Conservation (phyloP, 2,329 filamentous ascomycete genomes). For the Sordariomycetes sp. region DNA sequence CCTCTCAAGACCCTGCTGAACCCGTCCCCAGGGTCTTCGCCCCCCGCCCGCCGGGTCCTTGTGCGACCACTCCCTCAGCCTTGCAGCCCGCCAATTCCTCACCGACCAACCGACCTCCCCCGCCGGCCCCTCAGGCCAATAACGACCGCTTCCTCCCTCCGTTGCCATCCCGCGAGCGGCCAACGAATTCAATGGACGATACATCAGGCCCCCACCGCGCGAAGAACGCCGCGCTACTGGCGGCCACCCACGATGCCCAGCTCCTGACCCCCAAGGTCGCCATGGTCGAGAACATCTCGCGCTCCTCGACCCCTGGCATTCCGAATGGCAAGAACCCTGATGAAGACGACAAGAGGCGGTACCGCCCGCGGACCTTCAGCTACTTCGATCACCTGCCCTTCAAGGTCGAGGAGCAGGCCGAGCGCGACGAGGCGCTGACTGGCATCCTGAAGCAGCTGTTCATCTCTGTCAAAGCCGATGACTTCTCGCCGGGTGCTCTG, state of each 20-base stretch:
- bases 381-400: slow-evolving; percentile 91
- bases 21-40: background rate
- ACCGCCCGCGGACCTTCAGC: slow-evolving; percentile 82
- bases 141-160: background rate
- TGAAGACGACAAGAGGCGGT: slow-evolving; percentile 49
- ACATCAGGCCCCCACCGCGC: slow-evolving; percentile 22
- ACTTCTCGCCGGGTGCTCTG: slow-evolving; percentile 85
- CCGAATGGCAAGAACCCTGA: slow-evolving; percentile 34
- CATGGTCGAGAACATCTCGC: slow-evolving; percentile 61
- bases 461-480: slow-evolving; percentile 80
- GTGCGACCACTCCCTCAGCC: background rate
- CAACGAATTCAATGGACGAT: slow-evolving; percentile 22
- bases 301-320: slow-evolving; percentile 73
- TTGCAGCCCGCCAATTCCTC: background rate
- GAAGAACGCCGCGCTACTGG: slow-evolving; percentile 17
- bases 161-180: background rate
- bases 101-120: background rate
- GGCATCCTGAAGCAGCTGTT: slow-evolving; percentile 92
- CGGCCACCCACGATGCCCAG: slow-evolving; percentile 20
- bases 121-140: background rate
- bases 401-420: slow-evolving; percentile 65
- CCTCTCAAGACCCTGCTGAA: background rate
- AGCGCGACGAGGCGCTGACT: slow-evolving; percentile 68
- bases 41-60: background rate
- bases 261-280: slow-evolving; percentile 24